phyloP scores from a whole-genome alignment of 2,329 filamentous ascomycete genomes.

The Cladosporium cucumerinum region DNA sequence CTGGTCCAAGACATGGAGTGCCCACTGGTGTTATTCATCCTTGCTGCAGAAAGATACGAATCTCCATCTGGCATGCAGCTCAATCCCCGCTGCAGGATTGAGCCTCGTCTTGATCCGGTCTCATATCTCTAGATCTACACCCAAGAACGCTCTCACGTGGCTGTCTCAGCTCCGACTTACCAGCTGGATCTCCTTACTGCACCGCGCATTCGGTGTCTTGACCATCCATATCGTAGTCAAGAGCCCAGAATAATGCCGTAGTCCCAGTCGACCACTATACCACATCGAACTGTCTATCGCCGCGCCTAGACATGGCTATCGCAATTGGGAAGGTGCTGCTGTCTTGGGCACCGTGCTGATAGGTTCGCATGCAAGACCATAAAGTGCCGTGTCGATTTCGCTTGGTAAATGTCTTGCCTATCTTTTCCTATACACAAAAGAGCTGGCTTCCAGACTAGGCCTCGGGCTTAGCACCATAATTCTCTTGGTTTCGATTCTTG shows the following conservation, averaged over 20 bases:
- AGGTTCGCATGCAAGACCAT: background rate
- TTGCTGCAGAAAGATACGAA: background rate
- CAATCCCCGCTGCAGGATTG: background rate
- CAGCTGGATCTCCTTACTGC: background rate
- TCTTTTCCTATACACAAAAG: background rate
- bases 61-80: background rate
- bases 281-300: background rate
- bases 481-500: constrained; percentile 1
- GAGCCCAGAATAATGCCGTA: background rate
- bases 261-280: background rate
- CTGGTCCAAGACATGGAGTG: background rate
- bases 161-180: background rate
- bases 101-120: background rate
- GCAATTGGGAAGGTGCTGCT: background rate
- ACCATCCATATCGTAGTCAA: background rate
- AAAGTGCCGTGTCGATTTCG: background rate
- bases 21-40: background rate
- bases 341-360: background rate
- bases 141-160: background rate
- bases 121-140: background rate
- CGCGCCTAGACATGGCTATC: constrained; percentile 2
- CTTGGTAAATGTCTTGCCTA: background rate
- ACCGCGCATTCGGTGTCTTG: background rate
- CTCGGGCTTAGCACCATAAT: constrained; percentile 11
- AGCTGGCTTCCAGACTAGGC: background rate